Base-by-base conservation (phyloP, 1,139 yeast species). In the Saccharomycopsis hybrid region DNA sequence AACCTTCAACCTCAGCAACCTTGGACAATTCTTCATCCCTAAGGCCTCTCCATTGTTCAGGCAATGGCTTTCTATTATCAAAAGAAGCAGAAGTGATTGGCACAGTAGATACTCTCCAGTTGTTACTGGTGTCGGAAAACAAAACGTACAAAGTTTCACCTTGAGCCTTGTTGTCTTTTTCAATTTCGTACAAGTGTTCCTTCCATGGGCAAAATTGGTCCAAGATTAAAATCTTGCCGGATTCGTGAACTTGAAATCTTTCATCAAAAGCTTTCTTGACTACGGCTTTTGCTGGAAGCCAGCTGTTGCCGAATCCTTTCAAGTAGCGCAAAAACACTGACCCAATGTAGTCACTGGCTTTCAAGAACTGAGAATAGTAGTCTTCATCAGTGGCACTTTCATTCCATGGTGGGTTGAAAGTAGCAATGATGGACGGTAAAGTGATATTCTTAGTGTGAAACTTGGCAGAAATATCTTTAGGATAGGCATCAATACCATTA, bases 21-120 rank as follows among this genome's bases (percentile, higher is more conserved):
- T 81, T 72, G 56, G 85, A 78, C 60, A 92, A 74, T 43, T 74
- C 85, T 35, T 85, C 90, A 63, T 92, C 98, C 63, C 98, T 80
- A 47, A 90, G 71, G 32, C 99, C 99, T 71, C 98, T 79, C 89
- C 96, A 86, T 36, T 80, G 75, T 65, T 85, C 94, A 28, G 96
- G 97, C 56, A 92, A 74, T 27, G 96, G 86, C 64, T 77, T 76
- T 69, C 98, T 80, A 63, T 88, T 86, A 57, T 82, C 86, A 64
- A 92, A 94, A 18, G 95, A 82, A 4, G 84, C 73, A 13, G 85
- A 71, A 31, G 80, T 73, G 31, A 83, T 74, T 13, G 96, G 82
- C 28, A 92, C 97, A 3, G 97, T 92, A 46, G 95, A 87, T 46
- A 94, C 79, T 70, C 99, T 79, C 95, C 96, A 89, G 51, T 80